These are phyloP conservation scores for Haplosporangium gracile DNA, from an alignment of 192 early-diverging fungal species.

Conservation along the genomic window DNA sequence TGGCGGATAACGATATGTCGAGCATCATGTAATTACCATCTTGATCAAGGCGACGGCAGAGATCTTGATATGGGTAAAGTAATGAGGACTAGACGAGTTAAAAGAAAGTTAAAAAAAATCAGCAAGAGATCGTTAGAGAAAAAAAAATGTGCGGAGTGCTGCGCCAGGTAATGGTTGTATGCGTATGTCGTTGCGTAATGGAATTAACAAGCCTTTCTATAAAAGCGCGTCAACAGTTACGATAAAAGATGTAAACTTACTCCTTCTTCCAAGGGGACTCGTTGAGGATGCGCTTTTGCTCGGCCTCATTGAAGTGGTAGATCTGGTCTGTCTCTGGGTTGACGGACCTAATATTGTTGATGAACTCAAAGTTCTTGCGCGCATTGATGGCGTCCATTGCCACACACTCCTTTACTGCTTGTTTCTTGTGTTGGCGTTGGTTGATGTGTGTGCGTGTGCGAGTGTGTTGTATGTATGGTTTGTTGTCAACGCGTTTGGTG, in stretches of 20 bases:
- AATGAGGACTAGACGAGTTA: slow-evolving; percentile 71
- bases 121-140: too few species aligned
- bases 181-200: not conserved
- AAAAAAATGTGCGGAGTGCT: not conserved
- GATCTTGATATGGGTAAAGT: slow-evolving; percentile 91
- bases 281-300: slow-evolving; percentile 72
- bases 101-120: not conserved
- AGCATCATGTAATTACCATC: slow-evolving; percentile 74
- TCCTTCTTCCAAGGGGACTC: slow-evolving; percentile 88
- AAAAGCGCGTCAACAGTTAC: not conserved
- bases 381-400: slow-evolving; percentile 65
- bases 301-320: slow-evolving; percentile 83
- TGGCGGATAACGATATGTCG: too few species aligned
- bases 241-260: slow-evolving; percentile 54
- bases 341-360: slow-evolving; percentile 84
- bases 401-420: not conserved
- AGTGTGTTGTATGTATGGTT: not conserved
- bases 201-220: not conserved
- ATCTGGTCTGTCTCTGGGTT: slow-evolving; percentile 79
- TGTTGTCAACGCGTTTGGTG: not conserved
- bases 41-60: slow-evolving; percentile 97
- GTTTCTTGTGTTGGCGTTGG: not conserved
- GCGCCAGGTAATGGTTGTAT: not conserved
- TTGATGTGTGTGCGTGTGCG: not conserved
- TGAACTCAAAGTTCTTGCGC: slow-evolving; percentile 70